Evolutionary conservation across 2,329 filamentous ascomycete genomes (phyloP), one percentile per base, ranked within the genome.

Genomic region (Mycosphaerella arachidis): DNA sequence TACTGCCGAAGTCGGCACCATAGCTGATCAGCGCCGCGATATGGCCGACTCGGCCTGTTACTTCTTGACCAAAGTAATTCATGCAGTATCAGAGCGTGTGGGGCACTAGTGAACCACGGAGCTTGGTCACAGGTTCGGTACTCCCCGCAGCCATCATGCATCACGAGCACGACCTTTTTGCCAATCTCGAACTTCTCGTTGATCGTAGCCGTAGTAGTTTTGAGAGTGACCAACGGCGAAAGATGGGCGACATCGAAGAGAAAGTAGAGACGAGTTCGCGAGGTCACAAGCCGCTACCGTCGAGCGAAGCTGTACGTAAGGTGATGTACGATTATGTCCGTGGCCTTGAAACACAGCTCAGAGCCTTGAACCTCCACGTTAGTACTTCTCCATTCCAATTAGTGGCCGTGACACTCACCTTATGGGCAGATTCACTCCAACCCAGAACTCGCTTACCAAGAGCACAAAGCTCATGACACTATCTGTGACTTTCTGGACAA

Each of bases 361-460:
- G 54, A 33, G 43, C 27, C 27, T 33, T 56, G 27, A 56, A 56
- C 10, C 10, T 31, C 13, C 33, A 48, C 27, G 54, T 48, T 8
- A 48, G 40, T 50, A 10, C 4, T 3, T 24, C 27, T n/a, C 18
- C 10, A 48, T 13, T 45, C 20, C 35, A 45, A 13, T 10, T 20
- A 43, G 9, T 13, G 24, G 18, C 35, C 43, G 7, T 16, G 8
- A 46, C 1, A 29, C 27, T 55, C 24, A 55, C 37, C 37, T 27
- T 12, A n/a, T 24, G 1, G 10, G 1, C 24, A 56, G 54, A 56
- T 56, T 29, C 54, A 56, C 43, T 45, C 40, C 12, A 56, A 56
- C 12, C 54, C 54, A 18, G 54, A 56, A 40, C 40, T 56, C 9
- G 53, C 53, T 1, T 50, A 50, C 27, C 48, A 50, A 16, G 48